These are phyloP conservation scores for Backusella parvicylindrica DNA, from an alignment of 192 early-diverging fungal genomes.

Conservation along the genomic window DNA sequence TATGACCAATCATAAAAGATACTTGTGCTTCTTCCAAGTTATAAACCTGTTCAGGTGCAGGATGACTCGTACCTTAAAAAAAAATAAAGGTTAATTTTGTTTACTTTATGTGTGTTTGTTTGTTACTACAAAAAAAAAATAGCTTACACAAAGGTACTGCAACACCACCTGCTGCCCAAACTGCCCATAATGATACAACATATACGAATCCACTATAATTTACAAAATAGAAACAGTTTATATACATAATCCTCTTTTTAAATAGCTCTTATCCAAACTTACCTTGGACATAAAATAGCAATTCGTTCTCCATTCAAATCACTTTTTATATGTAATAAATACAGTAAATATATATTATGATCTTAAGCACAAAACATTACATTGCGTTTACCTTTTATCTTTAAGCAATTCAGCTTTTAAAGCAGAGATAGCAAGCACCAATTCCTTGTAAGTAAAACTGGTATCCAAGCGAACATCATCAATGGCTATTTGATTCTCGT, in stretches of 20 bases:
- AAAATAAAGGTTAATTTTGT: background rate
- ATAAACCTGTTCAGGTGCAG: conserved; percentile 72
- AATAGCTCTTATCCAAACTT: background rate
- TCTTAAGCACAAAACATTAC: no score
- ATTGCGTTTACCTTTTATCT: conserved; percentile 21
- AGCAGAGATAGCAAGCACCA: conserved; percentile 28
- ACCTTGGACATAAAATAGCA: conserved; percentile 43
- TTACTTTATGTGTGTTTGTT: background rate
- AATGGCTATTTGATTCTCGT: conserved; percentile 23
- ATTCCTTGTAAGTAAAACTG: conserved; percentile 24
- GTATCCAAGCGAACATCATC: conserved; percentile 24
- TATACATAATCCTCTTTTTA: conserved; percentile 21
- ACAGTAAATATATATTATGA: background rate
- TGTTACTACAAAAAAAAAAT: background rate
- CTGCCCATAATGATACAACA: conserved; percentile 64
- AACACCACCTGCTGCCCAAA: conserved; percentile 78
- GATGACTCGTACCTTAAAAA: conserved; percentile 59
- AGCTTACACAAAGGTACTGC: conserved; percentile 73
- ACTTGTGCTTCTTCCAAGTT: conserved; percentile 65
- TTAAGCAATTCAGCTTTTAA: conserved; percentile 24
- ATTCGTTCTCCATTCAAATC: conserved; percentile 30
- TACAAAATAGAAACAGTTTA: background rate
- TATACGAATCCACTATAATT: conserved; percentile 62
- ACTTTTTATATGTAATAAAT: background rate
- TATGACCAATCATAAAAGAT: conserved; percentile 57